These are phyloP conservation scores for Funneliformis mosseae DNA, from an alignment of 192 early-diverging fungal genomes.

Conservation along the genomic window DNA sequence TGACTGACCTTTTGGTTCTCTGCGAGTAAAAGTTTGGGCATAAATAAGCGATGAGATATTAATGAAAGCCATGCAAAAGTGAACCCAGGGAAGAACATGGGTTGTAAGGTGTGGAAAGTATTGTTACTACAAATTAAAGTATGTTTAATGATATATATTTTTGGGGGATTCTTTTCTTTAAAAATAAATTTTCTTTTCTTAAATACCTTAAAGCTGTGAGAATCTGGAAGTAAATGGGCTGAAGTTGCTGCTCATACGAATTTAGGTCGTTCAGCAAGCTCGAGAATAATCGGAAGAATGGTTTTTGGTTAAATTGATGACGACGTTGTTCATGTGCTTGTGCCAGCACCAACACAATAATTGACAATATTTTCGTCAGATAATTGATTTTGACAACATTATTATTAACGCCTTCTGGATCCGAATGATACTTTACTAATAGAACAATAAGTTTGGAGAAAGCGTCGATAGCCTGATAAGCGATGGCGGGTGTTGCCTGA, in stretches of 20 bases:
- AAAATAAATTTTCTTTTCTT: no score
- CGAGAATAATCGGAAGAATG: slow-evolving; percentile 88
- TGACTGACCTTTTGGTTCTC: slow-evolving; percentile 69
- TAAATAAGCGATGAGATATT: slow-evolving; percentile 89
- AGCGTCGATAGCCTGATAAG: slow-evolving; percentile 90
- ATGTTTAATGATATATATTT: no score
- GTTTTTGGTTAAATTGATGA: slow-evolving; percentile 84
- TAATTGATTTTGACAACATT: slow-evolving; percentile 63
- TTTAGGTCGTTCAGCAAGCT: slow-evolving; percentile 81
- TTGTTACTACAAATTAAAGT: slow-evolving; percentile 46
- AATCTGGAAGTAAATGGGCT: slow-evolving; percentile 73
- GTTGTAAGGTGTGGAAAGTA: slow-evolving; percentile 83
- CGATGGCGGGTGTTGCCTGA: slow-evolving; percentile 48
- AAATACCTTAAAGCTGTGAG: slow-evolving; percentile 66
- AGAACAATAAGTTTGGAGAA: slow-evolving; percentile 87
- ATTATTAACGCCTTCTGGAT: slow-evolving; percentile 55
- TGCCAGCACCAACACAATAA: slow-evolving; percentile 82
- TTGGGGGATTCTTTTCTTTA: no score
- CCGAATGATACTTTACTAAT: slow-evolving; percentile 73
- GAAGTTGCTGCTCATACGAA: slow-evolving; percentile 61
- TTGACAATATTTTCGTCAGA: slow-evolving; percentile 81
- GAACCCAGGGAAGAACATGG: slow-evolving; percentile 88
- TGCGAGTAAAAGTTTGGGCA: slow-evolving; percentile 80
- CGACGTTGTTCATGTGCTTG: slow-evolving; percentile 81
- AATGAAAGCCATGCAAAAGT: slow-evolving; percentile 93